Base-by-base conservation (phyloP, 345 rosid species). In the Brassica rapa region DNA sequence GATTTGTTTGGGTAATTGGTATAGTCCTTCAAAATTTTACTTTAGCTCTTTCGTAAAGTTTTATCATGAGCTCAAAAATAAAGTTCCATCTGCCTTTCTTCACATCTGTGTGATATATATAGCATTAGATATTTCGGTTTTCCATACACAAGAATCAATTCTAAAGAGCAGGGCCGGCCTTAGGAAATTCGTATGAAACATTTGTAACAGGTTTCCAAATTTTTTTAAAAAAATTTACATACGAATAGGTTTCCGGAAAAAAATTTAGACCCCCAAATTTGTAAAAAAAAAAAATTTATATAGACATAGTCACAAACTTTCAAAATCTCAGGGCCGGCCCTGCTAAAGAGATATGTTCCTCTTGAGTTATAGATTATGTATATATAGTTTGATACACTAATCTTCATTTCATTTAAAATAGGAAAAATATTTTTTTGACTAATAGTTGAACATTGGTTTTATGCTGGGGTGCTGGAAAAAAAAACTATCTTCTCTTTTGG, bases 1-100 rank as follows among this genome's bases (percentile, higher is more conserved):
- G 64, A 79, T 72, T 79, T 72, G 68, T 66, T 66, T 67, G 73
- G 68, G 82, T 78, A 78, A 78, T 59, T 72, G 35, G 41, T 55
- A 78, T 57, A 78, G 66, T 71, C 10, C 33, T 30, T 76, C 69
- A 60, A 29, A 53, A 30, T 62, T 70, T 23, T 23, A 57, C 3
- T 16, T 77, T 62, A n/a, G 63, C 25, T 66, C 16, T 41, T 72
- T 72, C 62, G 73, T 60, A 79, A 73, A 73, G 82, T 79, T 72
- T 33, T 43, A 46, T 72, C 43, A 79, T 79, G 21, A 55, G 35
- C 71, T 62, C 60, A 57, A 2, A 43, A 11, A 23, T 29, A 71
- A 77, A 70, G 81, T 71, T 55, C 41, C 63, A 46, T 21, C 55
- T 53, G 60, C 35, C 35, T 71, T 60, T 60, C 33, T 62, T 25